Evolutionary conservation across 2,329 filamentous ascomycete species (phyloP), one percentile per base, ranked within the genome.

Genomic region (Aspergillus floridensis): DNA sequence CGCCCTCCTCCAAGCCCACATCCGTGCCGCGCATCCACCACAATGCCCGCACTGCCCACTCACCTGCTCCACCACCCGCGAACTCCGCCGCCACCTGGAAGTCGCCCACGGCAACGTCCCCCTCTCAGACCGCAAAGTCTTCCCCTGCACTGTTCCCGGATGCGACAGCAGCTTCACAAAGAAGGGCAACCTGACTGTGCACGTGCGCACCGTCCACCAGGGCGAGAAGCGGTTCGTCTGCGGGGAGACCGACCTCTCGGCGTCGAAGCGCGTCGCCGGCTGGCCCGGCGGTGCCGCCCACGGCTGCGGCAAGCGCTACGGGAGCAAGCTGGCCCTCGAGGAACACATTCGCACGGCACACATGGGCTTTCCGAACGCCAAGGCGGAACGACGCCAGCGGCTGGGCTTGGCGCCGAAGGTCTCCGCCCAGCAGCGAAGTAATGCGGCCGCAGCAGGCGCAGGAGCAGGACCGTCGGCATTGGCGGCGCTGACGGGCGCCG

Each of bases 331-430:
- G 19, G 87, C 86, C 31, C 82, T 97, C 0, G 90, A 93, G 73
- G 89, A 95, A 65, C 93, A 98, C 71, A 83, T 97, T 49, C 87
- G 91, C 21, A 92, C 89, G 51, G 84, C 91, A 22, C 93, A 98
- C 72, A 79, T 96, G 26, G 86, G 87, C n/a, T 77, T 85, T 22
- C 75, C 68, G 65, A 77, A 79, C 64, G 71, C 74, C 63, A 77
- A 77, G 69, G 72, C 75, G 60, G 71, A 71, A 59, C 73, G 71
- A 29, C 71, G 73, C 26, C 70, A 76, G 52, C 72, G 74, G 41
- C 66, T 72, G 48, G 68, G 74, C n/a, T 22, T 67, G 11, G 56
- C 48, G 16, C 38, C 38, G 41, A 66, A 66, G 21, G 63, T 57
- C 24, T 46, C 52, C 54, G 65, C 48, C 24, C 48, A 58, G 24